Conservation (phyloP, 257 asterid genomes). For the Thymus mandschuricus region DNA sequence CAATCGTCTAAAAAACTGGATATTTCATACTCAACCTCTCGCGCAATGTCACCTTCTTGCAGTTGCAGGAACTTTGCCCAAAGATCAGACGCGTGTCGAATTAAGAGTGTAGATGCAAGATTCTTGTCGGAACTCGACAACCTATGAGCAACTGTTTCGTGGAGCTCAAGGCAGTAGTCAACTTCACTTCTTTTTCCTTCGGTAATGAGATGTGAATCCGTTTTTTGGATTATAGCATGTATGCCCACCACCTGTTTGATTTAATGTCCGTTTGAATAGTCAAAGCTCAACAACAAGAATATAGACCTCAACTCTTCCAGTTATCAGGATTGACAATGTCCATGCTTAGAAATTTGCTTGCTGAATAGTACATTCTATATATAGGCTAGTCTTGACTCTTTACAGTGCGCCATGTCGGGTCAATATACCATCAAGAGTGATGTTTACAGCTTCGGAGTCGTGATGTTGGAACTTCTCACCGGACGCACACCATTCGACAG, state of each 20-base stretch:
- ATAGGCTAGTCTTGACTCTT: background rate
- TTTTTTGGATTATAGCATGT: background rate
- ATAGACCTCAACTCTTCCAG: background rate
- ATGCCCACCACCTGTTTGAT: background rate
- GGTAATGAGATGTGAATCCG: no score
- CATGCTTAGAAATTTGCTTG: background rate
- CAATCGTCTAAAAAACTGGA: no score
- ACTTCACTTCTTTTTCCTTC: background rate
- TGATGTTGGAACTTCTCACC: conserved; percentile 94
- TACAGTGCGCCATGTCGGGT: conserved; percentile 81
- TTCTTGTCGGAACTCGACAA: background rate
- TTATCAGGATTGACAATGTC: background rate
- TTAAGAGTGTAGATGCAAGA: background rate
- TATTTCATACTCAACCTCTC: no score
- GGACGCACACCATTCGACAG: no score
- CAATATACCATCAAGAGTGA: conserved; percentile 86
- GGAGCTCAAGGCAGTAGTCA: background rate
- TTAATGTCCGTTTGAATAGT: background rate
- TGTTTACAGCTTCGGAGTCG: conserved; percentile 94
- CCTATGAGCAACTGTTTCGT: background rate
- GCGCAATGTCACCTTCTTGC: no score
- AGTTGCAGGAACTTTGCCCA: no score
- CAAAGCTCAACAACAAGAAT: background rate
- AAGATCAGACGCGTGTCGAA: background rate
- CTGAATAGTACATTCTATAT: background rate